Evolutionary conservation across 495 filamentous ascomycete genomes (phyloP).

Genomic region (Aspergillus incahuasiensis): DNA sequence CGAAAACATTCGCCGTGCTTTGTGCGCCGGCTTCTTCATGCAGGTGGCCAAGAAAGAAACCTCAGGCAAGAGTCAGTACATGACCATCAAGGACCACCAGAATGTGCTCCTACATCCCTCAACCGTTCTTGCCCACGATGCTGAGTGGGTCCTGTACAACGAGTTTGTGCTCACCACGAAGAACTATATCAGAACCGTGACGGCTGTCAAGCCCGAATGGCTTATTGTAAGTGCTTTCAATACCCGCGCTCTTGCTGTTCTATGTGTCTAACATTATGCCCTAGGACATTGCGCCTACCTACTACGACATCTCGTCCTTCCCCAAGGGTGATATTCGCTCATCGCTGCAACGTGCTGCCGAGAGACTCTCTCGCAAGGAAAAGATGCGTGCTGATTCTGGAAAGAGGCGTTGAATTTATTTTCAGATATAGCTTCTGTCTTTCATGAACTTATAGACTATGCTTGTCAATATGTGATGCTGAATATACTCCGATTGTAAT

Average conservation of each 20-base stretch:
- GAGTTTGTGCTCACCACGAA: conserved; percentile 97
- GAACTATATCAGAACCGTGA: conserved; percentile 72
- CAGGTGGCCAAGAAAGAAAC: conserved; percentile 91
- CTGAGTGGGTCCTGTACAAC: conserved; percentile 97
- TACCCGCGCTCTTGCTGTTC: background rate
- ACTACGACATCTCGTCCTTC: conserved; percentile 86
- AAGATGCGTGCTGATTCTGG: conserved; percentile 48
- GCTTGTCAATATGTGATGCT: background rate
- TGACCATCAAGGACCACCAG: conserved; percentile 91
- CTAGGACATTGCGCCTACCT: conserved; percentile 82
- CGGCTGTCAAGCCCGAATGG: conserved; percentile 66
- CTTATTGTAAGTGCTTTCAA: conserved; percentile 63
- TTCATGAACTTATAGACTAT: conserved; percentile 15
- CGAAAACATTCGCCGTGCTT: conserved; percentile 87
- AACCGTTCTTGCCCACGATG: conserved; percentile 76
- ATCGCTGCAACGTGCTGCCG: conserved; percentile 65
- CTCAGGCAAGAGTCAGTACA: conserved; percentile 71
- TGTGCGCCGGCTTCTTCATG: conserved; percentile 99
- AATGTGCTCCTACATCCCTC: conserved; percentile 89
- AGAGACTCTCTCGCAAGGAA: conserved; percentile 70
- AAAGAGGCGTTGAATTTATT: conserved; percentile 24
- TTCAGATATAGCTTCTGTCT: conserved; percentile 12
- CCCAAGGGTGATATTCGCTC: conserved; percentile 80
- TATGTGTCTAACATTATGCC: conserved; percentile 16
- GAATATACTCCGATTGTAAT: background rate